A percentile compares a stretch with the other conserved stretches of the same genome.
Conservation (phyloP, 2,329 filamentous ascomycete genomes). For the Rutstroemia sp. region DNA sequence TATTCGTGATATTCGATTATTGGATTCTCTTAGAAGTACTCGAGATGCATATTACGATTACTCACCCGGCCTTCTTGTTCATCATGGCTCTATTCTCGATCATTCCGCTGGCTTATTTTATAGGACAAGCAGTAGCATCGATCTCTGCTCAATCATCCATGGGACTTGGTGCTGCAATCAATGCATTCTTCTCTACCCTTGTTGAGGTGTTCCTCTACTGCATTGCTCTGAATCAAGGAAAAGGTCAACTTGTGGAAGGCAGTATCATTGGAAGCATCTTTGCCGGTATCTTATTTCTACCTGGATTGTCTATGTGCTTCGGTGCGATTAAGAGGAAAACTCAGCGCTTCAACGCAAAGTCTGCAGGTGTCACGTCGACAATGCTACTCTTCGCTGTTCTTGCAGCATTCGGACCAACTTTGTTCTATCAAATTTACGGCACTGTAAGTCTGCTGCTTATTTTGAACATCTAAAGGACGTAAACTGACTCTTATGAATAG, state of each 20-base stretch:
- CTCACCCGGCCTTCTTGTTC: slow-evolving; percentile 81
- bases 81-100: slow-evolving; percentile 79
- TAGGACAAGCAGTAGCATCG: slow-evolving; percentile 94
- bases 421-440: slow-evolving; percentile 98
- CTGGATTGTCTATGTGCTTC: slow-evolving; percentile 96
- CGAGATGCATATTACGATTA: slow-evolving; percentile 61
- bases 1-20: slow-evolving; percentile 93
- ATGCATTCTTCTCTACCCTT: slow-evolving; percentile 95
- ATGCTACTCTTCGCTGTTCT: slow-evolving; percentile 97
- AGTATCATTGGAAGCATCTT: slow-evolving; percentile 98
- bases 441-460: slow-evolving; percentile 47
- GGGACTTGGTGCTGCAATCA: slow-evolving; percentile 93
- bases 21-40: slow-evolving; percentile 65
- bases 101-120: slow-evolving; percentile 95
- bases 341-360: slow-evolving; percentile 94
- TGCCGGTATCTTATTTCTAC: slow-evolving; percentile 88
- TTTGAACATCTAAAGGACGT: not conserved
- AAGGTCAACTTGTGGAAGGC: slow-evolving; percentile 86
- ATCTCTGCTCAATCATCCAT: slow-evolving; percentile 98
- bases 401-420: slow-evolving; percentile 86
- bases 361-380: slow-evolving; percentile 91
- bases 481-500: slow-evolving; percentile 37
- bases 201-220: slow-evolving; percentile 98
- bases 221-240: slow-evolving; percentile 85
- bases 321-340: slow-evolving; percentile 97